A percentile compares a stretch with the other conserved stretches of the same genome.
Conservation (phyloP, 164 flowering plant genomes). For the Pachysandra terminalis region DNA sequence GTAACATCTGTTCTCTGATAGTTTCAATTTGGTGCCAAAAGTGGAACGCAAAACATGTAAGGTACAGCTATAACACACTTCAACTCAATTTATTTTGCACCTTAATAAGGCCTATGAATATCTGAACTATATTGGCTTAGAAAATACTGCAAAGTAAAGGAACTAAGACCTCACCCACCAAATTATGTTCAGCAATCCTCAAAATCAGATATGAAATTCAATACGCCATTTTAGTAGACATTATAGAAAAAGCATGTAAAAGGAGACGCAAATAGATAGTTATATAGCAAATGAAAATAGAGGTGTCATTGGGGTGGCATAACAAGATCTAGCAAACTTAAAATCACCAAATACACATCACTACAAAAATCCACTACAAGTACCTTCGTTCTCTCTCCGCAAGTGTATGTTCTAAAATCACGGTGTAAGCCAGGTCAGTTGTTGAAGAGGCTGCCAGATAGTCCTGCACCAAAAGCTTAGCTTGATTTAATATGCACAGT, state of each 20-base stretch:
- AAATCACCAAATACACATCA: background rate
- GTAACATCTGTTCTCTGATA: too few species aligned
- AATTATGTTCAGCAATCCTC: background rate
- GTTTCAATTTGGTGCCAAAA: too few species aligned
- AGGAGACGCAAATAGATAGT: background rate
- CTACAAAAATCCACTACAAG: background rate
- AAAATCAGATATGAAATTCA: background rate
- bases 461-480: conserved; percentile 51
- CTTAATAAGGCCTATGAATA: background rate
- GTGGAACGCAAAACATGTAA: background rate
- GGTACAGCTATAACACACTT: background rate
- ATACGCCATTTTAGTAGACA: too few species aligned
- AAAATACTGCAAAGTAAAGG: background rate
- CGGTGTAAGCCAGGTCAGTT: conserved; percentile 76
- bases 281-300: background rate
- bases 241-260: background rate
- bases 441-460: conserved; percentile 72
- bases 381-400: conserved; percentile 99
- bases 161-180: background rate
- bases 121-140: background rate
- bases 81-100: background rate
- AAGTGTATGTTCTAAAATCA: conserved; percentile 87
- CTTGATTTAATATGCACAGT: background rate
- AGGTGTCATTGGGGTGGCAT: background rate
- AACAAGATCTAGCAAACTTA: background rate